These are phyloP conservation scores for Zygosaccharomyces kombuchaensis DNA, from an alignment of 805 yeast genomes.

Conservation along the genomic window DNA sequence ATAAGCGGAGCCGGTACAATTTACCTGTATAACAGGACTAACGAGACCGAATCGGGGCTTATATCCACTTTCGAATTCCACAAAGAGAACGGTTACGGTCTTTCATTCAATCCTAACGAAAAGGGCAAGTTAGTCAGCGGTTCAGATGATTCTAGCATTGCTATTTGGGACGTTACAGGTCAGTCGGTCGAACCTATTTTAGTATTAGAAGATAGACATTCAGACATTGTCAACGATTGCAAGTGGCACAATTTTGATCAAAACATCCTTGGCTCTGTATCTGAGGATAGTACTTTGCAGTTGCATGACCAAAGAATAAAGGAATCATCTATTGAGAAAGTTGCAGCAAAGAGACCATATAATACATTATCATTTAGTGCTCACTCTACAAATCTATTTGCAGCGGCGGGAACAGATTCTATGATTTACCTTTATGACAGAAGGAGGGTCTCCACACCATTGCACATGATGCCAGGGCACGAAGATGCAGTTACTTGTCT, in stretches of 20 bases:
- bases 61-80: constrained; percentile 46
- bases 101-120: constrained; percentile 55
- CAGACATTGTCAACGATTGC: constrained; percentile 67
- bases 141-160: constrained; percentile 63
- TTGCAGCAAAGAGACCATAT: constrained; percentile 39
- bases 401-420: constrained; percentile 67
- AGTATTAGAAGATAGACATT: constrained; percentile 38
- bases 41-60: constrained; percentile 28
- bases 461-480: constrained; percentile 80
- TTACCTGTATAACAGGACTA: constrained; percentile 44
- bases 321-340: constrained; percentile 23
- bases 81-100: constrained; percentile 67
- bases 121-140: constrained; percentile 53
- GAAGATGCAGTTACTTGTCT: constrained; percentile 64
- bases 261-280: constrained; percentile 61
- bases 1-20: constrained; percentile 65
- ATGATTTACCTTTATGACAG: constrained; percentile 63
- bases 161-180: constrained; percentile 50
- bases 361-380: constrained; percentile 65
- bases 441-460: constrained; percentile 43
- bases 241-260: constrained; percentile 60
- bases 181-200: constrained; percentile 27
- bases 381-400: constrained; percentile 54
- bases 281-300: constrained; percentile 59
- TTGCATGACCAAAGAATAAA: constrained; percentile 50